phyloP scores from a whole-genome alignment of 2,329 filamentous ascomycete genomes.

The Graphium sp. region DNA sequence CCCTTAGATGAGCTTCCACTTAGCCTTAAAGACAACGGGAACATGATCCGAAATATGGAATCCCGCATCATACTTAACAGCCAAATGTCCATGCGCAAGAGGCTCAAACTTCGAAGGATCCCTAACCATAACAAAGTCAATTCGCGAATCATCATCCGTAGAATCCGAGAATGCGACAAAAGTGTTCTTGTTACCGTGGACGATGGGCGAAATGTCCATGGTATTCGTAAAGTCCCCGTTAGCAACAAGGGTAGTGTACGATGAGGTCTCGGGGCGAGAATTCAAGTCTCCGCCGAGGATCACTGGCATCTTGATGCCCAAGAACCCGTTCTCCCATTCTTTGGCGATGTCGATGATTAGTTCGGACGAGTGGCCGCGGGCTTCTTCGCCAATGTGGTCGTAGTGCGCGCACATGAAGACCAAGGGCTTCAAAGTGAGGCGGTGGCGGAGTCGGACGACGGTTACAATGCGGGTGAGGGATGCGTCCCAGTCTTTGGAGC shows the following conservation, averaged over 20 bases:
- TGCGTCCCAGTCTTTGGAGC: slow-evolving; percentile 61
- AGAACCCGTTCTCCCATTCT: neutral
- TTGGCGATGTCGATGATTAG: slow-evolving; percentile 1
- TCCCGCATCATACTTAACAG: too few relatives aligned
- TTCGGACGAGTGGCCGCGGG: slow-evolving; percentile 31
- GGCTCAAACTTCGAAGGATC: too few relatives aligned
- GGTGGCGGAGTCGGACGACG: slow-evolving; percentile 33
- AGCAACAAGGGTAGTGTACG: slow-evolving; percentile 37
- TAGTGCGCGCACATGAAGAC: slow-evolving; percentile 56
- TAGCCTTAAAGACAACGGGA: too few relatives aligned
- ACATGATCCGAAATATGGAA: too few relatives aligned
- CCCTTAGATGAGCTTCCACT: too few relatives aligned
- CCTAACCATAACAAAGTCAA: too few relatives aligned
- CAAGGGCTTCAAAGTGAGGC: slow-evolving; percentile 25
- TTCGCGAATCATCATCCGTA: too few relatives aligned
- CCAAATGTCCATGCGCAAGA: too few relatives aligned
- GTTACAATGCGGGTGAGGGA: slow-evolving; percentile 43
- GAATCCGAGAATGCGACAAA: too few relatives aligned
- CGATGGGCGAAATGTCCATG: too few relatives aligned
- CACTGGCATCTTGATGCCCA: slow-evolving; percentile 16
- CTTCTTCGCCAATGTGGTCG: slow-evolving; percentile 40
- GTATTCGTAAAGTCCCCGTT: too few relatives aligned
- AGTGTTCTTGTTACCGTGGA: too few relatives aligned
- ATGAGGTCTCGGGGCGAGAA: slow-evolving; percentile 37
- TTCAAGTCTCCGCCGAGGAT: slow-evolving; percentile 57